Evolutionary conservation across 176 grass and related monocot genomes (phyloP), one percentile per base, ranked within the genome.

Genomic region (Lolium perenne): DNA sequence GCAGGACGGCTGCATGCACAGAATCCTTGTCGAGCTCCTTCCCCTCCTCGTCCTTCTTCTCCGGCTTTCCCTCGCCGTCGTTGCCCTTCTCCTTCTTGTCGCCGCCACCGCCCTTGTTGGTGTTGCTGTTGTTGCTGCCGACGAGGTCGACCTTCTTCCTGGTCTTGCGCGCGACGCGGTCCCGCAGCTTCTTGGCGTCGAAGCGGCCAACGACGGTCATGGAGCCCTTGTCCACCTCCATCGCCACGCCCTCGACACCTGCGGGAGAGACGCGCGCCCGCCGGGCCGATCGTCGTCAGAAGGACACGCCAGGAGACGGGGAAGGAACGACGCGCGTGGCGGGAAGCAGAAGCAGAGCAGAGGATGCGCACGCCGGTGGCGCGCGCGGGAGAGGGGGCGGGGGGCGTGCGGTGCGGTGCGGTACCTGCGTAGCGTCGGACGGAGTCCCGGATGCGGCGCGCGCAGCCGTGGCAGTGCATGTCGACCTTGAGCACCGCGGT

Each of bases 401-500:
- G 18, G 23, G 14, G 12, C 10, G 11, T 6, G 0, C 0, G 48
- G 48, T 2, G 10, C 48, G 48, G 48, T 2, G 10, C 13, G n/a
- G 9, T 35, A 82, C 95, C 95, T 88, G 92, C 58, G 81, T 73
- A 90, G 7, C 86, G 93, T 15, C 71, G 92, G 68, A 95, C 40
- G 56, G 93, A 92, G 32, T 10, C 80, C 53, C 68, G 81, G 86
- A 95, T 92, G 60, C 91, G 91, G 15, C 57, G 82, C 25, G 88
- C 78, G 82, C 95, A 98, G 3, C 93, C 95, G 53, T 94, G 81
- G 88, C 91, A 98, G 88, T 94, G 95, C 82, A 93, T 92, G 87
- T 98, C 95, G 0, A 95, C 74, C 93, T 94, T 94, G 67, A 98
- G 71, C 38, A 95, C 86, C 8, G 84, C 91, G 10, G 89, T 92